A percentile compares a stretch with the other conserved stretches of the same genome.
phyloP scores from a whole-genome alignment of 202 grass and related monocot genomes.

The Schoenoplectus tabernaemontani region DNA sequence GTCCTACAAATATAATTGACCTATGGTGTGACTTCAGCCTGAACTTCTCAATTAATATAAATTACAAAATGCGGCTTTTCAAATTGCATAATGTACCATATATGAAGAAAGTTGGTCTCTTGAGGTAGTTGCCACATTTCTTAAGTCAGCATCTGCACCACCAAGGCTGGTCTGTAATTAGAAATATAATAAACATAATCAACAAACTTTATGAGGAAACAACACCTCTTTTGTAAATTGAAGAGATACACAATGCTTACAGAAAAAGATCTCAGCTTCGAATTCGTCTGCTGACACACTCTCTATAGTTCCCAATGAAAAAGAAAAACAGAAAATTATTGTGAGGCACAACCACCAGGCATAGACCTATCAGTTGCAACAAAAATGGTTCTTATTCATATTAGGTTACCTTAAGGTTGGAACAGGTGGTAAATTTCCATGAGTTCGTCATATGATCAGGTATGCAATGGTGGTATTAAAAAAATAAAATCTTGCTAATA shows the following conservation, averaged over 20 bases:
- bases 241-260: conserved; percentile 46
- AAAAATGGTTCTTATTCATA: background rate
- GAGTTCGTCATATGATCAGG: background rate
- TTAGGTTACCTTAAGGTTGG: conserved; percentile 41
- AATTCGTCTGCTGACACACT: conserved; percentile 79
- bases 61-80: background rate
- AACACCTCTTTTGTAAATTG: conserved; percentile 26
- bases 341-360: background rate
- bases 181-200: conserved; percentile 2
- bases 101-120: conserved; percentile 42
- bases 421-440: background rate
- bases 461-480: background rate
- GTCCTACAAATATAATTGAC: conserved; percentile 31
- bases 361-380: conserved; percentile 8
- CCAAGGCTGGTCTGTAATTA: conserved; percentile 56
- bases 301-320: conserved; percentile 53
- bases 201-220: conserved; percentile 14
- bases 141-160: conserved; percentile 36
- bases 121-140: conserved; percentile 24
- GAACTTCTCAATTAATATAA: background rate
- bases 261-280: conserved; percentile 65
- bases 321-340: conserved; percentile 18
- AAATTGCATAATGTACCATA: conserved; percentile 29
- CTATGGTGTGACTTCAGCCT: conserved; percentile 19
- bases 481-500: background rate